Evolutionary conservation across 2,329 filamentous ascomycete species (phyloP).

Genomic region (Cytospora leucostoma): DNA sequence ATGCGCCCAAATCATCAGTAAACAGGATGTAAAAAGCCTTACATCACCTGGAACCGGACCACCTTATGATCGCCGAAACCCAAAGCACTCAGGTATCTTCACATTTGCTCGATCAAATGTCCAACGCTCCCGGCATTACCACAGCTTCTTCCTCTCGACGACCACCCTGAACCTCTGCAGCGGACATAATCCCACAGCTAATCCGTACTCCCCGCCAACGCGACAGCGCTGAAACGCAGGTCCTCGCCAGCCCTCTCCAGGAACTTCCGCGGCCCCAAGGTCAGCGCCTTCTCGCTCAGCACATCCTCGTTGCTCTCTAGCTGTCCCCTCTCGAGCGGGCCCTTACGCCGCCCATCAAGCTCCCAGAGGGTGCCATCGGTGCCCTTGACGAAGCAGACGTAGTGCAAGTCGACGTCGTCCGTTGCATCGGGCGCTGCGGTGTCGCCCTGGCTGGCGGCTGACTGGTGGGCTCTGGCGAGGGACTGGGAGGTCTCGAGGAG

Average conservation of each 20-base stretch:
- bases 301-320: conserved; percentile 67
- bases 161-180: neutral
- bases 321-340: conserved; percentile 56
- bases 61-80: neutral
- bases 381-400: conserved; percentile 88
- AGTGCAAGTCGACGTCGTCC: conserved; percentile 90
- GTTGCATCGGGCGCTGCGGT: conserved; percentile 75
- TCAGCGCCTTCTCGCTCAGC: conserved; percentile 72
- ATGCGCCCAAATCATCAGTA: neutral
- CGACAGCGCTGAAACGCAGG: conserved; percentile 60
- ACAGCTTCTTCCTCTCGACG: neutral
- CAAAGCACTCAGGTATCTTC: neutral
- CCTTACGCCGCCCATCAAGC: conserved; percentile 60
- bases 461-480: conserved; percentile 76
- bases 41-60: neutral
- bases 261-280: conserved; percentile 64
- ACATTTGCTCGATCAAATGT: neutral
- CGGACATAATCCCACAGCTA: conserved; percentile 31
- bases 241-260: conserved; percentile 57
- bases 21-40: neutral
- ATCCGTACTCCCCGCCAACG: conserved; percentile 54
- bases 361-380: conserved; percentile 64
- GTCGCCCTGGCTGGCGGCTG: conserved; percentile 75
- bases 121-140: neutral
- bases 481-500: conserved; percentile 75